Conservation (phyloP, 192 early-diverging fungal species). For the Backusella liffmaniae region DNA sequence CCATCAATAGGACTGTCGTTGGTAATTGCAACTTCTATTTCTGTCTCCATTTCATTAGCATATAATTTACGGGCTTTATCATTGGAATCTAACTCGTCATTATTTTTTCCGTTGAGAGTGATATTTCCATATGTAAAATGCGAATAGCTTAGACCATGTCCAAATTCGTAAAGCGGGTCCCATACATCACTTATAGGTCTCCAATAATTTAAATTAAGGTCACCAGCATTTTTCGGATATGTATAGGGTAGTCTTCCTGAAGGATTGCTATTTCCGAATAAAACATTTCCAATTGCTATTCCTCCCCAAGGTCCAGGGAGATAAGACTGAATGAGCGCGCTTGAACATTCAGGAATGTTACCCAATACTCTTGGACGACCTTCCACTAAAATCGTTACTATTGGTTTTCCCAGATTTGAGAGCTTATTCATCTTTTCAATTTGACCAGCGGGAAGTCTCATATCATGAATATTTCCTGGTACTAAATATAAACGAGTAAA, state of each 20-base stretch:
- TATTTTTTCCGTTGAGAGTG: conserved; percentile 15
- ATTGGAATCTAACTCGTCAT: background rate
- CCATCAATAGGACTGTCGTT: conserved; percentile 45
- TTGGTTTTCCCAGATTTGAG: conserved; percentile 13
- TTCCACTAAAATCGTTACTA: conserved; percentile 51
- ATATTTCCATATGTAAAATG: conserved; percentile 47
- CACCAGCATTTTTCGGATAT: conserved; percentile 49
- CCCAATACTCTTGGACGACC: conserved; percentile 56
- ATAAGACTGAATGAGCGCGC: conserved; percentile 49
- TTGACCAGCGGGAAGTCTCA: conserved; percentile 46
- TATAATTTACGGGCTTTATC: background rate
- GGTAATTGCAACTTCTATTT: conserved; percentile 37
- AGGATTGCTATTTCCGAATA: conserved; percentile 57
- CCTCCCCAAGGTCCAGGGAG: conserved; percentile 62
- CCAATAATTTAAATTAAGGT: conserved; percentile 40
- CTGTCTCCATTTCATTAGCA: conserved; percentile 14
- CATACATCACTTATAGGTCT: conserved; percentile 39
- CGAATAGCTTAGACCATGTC: conserved; percentile 55
- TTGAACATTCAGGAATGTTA: conserved; percentile 37
- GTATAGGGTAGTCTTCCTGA: conserved; percentile 58
- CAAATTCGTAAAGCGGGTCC: conserved; percentile 55
- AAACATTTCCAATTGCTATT: conserved; percentile 52
- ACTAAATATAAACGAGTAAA: conserved; percentile 6
- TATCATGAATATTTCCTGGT: conserved; percentile 51
- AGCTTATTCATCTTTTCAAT: conserved; percentile 45